Evolutionary conservation across 805 yeast genomes (phyloP), one percentile per base, ranked within the genome.

Genomic region (Yamadazyma sp.): DNA sequence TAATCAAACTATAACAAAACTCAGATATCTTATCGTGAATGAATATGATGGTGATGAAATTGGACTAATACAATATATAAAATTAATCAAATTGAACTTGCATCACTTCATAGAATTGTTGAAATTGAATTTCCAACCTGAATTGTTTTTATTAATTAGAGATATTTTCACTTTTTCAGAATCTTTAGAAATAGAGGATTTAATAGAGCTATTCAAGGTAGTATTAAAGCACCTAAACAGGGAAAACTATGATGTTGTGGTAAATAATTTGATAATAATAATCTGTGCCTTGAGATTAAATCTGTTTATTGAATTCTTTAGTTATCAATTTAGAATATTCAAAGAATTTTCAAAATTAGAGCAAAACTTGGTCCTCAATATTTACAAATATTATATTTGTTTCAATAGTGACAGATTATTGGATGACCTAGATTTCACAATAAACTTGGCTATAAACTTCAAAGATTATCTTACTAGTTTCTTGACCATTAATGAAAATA

Each of bases 11-110:
- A 31, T 41, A 10, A 31, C 35, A 13, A 39, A 29, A 25, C 26
- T 50, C 10, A 36, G 51, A 22, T 47, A 37, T 24, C 29, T 50
- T 10, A 24, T 50, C 4, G 35, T 44, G 2, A 45, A 29, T 16
- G 47, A 47, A 19, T 45, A 40, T 34, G 36, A 39, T 13, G 49
- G 43, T 9, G 35, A 33, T 11, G 39, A 42, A 15, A 10, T 14
- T 10, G 34, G 30, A 13, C 18, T 44, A 13, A 17, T 16, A 4
- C 28, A 35, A 10, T 38, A 40, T 15, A 37, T 45, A 13, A 17
- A 27, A 7, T 17, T 23, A 11, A 42, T 42, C 7, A 31, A 23
- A 13, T 17, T 10, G 8, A 23, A 34, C 12, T 35, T 40, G 18
- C 15, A 10, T 14, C 11, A 17, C 7, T 38, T 41, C n/a, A 21